Evolutionary conservation across 176 grass and related monocot species (phyloP).

Genomic region (Canna indica): DNA sequence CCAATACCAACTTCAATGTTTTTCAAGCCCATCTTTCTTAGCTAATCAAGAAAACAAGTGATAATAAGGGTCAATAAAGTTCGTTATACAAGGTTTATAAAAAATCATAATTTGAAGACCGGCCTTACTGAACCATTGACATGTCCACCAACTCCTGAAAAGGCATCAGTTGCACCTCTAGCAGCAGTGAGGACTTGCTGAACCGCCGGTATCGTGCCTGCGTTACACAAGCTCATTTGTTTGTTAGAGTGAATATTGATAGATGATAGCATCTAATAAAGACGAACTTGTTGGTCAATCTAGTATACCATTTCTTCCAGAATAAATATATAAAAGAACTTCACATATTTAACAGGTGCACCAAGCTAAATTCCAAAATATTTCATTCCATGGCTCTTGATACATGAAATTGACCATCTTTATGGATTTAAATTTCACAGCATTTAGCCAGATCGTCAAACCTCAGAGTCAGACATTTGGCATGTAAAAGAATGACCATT

Average conservation of each 20-base stretch:
- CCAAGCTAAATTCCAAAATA: neutral
- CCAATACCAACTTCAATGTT: slow-evolving; percentile 84
- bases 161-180: slow-evolving; percentile 77
- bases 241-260: neutral
- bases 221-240: neutral
- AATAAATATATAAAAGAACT: neutral
- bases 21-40: slow-evolving; percentile 60
- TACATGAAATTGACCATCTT: neutral
- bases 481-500: neutral
- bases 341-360: neutral
- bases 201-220: slow-evolving; percentile 76
- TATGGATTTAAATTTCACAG: neutral
- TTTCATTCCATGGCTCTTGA: neutral
- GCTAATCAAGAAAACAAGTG: slow-evolving; percentile 27
- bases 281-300: neutral
- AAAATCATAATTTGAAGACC: neutral
- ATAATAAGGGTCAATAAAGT: slow-evolving; percentile 2
- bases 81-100: neutral
- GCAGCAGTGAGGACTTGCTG: slow-evolving; percentile 85
- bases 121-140: slow-evolving; percentile 62
- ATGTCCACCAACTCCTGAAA: slow-evolving; percentile 74
- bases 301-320: neutral
- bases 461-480: neutral
- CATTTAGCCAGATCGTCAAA: neutral
- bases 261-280: neutral